Evolutionary conservation across 164 flowering plant species (phyloP).

Genomic region (Cinnamomum micranthum): DNA sequence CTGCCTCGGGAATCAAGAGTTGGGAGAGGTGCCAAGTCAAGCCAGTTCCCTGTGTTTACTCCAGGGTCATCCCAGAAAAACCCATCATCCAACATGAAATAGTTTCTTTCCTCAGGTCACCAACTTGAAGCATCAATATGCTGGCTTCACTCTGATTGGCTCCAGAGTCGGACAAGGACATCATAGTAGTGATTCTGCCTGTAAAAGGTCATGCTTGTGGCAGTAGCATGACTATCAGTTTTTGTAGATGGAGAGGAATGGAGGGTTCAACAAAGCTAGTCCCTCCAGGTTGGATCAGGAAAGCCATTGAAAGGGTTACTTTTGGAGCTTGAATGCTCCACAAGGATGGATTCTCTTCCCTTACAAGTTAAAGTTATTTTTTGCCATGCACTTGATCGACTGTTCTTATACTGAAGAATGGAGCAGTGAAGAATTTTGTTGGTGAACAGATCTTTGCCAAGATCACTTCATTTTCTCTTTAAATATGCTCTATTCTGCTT

Average conservation of each 20-base stretch:
- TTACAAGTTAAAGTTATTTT: too few species aligned
- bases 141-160: background rate
- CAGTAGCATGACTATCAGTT: background rate
- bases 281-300: background rate
- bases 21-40: slow-evolving; percentile 51
- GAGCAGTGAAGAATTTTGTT: too few species aligned
- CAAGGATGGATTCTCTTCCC: too few species aligned
- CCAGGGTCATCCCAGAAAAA: slow-evolving; percentile 45
- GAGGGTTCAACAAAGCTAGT: background rate
- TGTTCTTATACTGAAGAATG: too few species aligned
- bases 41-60: slow-evolving; percentile 75
- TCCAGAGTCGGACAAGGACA: background rate
- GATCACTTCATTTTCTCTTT: too few species aligned
- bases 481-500: too few species aligned
- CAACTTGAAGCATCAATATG: background rate
- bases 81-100: slow-evolving; percentile 12
- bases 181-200: background rate
- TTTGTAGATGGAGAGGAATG: background rate
- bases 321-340: too few species aligned
- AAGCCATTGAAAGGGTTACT: background rate
- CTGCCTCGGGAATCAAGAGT: slow-evolving; percentile 39
- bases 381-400: too few species aligned
- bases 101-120: background rate
- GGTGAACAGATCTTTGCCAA: too few species aligned
- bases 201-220: background rate